These are phyloP conservation scores for Rhizopogon sp. DNA, from an alignment of 768 basidiomycete genomes.

Conservation along the genomic window DNA sequence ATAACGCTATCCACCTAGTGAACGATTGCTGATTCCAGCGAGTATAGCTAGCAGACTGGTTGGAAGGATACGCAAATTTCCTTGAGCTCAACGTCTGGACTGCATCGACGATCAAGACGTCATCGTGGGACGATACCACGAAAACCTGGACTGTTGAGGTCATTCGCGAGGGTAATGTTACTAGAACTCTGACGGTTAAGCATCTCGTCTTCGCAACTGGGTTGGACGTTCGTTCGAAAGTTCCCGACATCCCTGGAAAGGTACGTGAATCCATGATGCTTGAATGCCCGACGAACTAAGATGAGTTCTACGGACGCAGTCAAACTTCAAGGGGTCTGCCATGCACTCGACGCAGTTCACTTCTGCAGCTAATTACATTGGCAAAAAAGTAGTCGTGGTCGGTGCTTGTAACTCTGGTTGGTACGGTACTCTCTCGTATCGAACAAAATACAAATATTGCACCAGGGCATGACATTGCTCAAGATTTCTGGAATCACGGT, in stretches of 20 bases:
- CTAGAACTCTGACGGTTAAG: slow-evolving; percentile 34
- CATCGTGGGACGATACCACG: slow-evolving; percentile 31
- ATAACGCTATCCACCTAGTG: not conserved
- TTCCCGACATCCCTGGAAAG: slow-evolving; percentile 33
- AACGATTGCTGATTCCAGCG: not conserved
- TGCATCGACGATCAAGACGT: slow-evolving; percentile 35
- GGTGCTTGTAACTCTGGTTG: slow-evolving; percentile 62
- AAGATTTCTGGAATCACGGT: slow-evolving; percentile 26
- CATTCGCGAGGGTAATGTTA: slow-evolving; percentile 25
- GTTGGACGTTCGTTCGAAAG: slow-evolving; percentile 37
- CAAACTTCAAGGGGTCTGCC: slow-evolving; percentile 47
- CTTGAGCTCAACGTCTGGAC: slow-evolving; percentile 66
- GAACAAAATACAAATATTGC: not conserved
- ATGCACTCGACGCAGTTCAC: slow-evolving; percentile 51
- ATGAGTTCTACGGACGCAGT: slow-evolving; percentile 20
- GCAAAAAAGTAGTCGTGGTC: slow-evolving; percentile 65
- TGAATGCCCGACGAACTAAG: not conserved
- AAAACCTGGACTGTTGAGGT: slow-evolving; percentile 44
- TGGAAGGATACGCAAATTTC: slow-evolving; percentile 55
- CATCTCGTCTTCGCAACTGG: slow-evolving; percentile 59
- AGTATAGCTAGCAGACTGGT: slow-evolving; percentile 56
- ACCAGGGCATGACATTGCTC: slow-evolving; percentile 33
- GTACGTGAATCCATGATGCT: not conserved
- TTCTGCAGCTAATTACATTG: slow-evolving; percentile 41
- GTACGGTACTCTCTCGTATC: not conserved